Conservation (phyloP, 164 flowering plant species). For the Nymphaea colorata region DNA sequence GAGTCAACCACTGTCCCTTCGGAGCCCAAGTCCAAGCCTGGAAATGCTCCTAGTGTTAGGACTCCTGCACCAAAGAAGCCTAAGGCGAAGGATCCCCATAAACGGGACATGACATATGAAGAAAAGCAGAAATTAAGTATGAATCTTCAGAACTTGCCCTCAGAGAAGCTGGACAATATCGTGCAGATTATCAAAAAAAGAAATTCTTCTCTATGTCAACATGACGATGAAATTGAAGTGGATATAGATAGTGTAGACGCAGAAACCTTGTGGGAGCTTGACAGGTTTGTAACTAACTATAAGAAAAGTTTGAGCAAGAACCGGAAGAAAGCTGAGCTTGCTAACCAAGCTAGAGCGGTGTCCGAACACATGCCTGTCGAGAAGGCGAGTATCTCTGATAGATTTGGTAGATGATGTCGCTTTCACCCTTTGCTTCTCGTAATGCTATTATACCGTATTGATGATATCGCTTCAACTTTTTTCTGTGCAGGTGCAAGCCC, state of each 20-base stretch:
- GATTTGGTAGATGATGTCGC: not conserved
- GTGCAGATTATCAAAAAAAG: slow-evolving; percentile 77
- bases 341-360: slow-evolving; percentile 24
- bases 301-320: slow-evolving; percentile 54
- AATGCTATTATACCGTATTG: not conserved
- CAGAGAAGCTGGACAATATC: slow-evolving; percentile 66
- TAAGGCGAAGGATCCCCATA: slow-evolving; percentile 41
- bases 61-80: slow-evolving; percentile 47
- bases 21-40: slow-evolving; percentile 18
- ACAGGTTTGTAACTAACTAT: slow-evolving; percentile 60
- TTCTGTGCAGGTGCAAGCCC: not conserved
- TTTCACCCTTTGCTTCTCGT: not conserved
- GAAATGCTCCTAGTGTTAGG: slow-evolving; percentile 17
- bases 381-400: not conserved
- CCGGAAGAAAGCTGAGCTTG: slow-evolving; percentile 44
- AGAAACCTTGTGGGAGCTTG: slow-evolving; percentile 91
- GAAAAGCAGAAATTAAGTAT: slow-evolving; percentile 75
- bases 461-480: not conserved
- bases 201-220: slow-evolving; percentile 46
- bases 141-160: slow-evolving; percentile 57
- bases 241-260: slow-evolving; percentile 77
- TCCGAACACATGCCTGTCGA: slow-evolving; percentile 11
- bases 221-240: slow-evolving; percentile 85
- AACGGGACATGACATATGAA: slow-evolving; percentile 71
- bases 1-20: slow-evolving; percentile 23